Conservation (phyloP, 2,329 filamentous ascomycete species). For the Pyricularia pennisetigena region DNA sequence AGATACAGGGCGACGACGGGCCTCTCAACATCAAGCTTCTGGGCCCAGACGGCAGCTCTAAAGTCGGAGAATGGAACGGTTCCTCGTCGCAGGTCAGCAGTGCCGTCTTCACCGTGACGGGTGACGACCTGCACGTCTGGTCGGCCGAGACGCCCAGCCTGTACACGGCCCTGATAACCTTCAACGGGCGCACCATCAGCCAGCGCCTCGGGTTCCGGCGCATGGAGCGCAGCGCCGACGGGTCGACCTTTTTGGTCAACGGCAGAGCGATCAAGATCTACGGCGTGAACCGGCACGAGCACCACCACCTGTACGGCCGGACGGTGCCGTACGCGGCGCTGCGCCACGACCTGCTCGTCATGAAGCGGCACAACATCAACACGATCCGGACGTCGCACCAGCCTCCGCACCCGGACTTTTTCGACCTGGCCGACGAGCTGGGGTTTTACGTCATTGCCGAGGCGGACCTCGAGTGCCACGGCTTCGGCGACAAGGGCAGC, state of each 20-base stretch:
- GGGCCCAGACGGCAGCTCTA: background rate
- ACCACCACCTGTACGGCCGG: conserved; percentile 40
- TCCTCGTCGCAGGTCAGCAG: background rate
- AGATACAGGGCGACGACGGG: background rate
- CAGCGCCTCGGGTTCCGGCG: conserved; percentile 48
- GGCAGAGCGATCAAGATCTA: conserved; percentile 77
- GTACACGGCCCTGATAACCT: conserved; percentile 26
- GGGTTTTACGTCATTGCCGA: conserved; percentile 56
- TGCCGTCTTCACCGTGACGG: conserved; percentile 21
- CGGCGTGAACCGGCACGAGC: conserved; percentile 49
- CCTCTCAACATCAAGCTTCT: background rate
- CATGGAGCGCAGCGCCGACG: conserved; percentile 23
- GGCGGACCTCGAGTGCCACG: conserved; percentile 40
- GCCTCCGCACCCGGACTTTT: conserved; percentile 48
- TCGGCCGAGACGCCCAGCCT: conserved; percentile 47
- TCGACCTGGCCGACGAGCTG: conserved; percentile 52
- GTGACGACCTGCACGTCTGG: conserved; percentile 32
- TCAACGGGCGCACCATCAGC: conserved; percentile 20
- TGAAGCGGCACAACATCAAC: conserved; percentile 64
- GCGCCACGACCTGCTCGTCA: conserved; percentile 48
- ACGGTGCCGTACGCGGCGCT: conserved; percentile 52
- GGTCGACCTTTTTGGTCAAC: conserved; percentile 84
- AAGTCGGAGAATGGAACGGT: background rate
- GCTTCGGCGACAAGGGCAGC: conserved; percentile 48
- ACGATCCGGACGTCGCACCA: conserved; percentile 61